These are phyloP conservation scores for Kwoniella newhampshirensis DNA, from an alignment of 768 basidiomycete genomes.

Conservation along the genomic window DNA sequence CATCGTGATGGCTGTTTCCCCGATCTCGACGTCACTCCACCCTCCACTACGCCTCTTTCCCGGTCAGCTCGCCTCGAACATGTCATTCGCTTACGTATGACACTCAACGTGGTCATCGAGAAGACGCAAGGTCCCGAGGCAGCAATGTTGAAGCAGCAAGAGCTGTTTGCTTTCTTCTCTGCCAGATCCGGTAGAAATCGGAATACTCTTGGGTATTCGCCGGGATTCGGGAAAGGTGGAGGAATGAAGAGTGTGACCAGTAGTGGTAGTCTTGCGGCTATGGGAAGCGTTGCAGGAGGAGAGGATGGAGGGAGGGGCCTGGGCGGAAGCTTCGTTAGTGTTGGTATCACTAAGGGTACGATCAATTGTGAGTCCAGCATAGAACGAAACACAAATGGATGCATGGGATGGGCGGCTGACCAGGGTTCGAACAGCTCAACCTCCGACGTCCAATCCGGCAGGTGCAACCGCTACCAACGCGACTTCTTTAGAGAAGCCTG, in stretches of 20 bases:
- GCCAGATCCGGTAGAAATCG: conserved; percentile 56
- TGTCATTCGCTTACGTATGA: conserved; percentile 80
- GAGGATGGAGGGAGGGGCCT: conserved; percentile 22
- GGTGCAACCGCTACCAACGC: not conserved
- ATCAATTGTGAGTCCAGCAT: conserved; percentile 25
- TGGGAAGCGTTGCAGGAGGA: conserved; percentile 1
- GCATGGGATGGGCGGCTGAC: not conserved
- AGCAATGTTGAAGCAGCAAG: conserved; percentile 76
- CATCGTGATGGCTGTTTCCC: conserved; percentile 19
- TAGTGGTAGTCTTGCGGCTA: conserved; percentile 22
- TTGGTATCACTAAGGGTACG: conserved; percentile 15
- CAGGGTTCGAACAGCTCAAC: conserved; percentile 15
- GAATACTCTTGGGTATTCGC: conserved; percentile 19
- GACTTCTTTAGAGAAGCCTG: not conserved
- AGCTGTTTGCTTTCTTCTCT: conserved; percentile 82
- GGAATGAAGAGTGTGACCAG: conserved; percentile 18
- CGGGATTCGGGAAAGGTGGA: conserved; percentile 12
- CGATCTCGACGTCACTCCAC: conserved; percentile 54
- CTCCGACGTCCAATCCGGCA: conserved; percentile 15
- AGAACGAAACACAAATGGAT: not conserved
- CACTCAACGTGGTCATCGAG: conserved; percentile 76
- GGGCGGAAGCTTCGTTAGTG: conserved; percentile 46
- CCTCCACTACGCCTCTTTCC: conserved; percentile 54
- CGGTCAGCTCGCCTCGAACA: conserved; percentile 68
- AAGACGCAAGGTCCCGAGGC: conserved; percentile 79